phyloP scores from a whole-genome alignment of 371 early-diverging fungal species.

The Mortierella sp. region DNA sequence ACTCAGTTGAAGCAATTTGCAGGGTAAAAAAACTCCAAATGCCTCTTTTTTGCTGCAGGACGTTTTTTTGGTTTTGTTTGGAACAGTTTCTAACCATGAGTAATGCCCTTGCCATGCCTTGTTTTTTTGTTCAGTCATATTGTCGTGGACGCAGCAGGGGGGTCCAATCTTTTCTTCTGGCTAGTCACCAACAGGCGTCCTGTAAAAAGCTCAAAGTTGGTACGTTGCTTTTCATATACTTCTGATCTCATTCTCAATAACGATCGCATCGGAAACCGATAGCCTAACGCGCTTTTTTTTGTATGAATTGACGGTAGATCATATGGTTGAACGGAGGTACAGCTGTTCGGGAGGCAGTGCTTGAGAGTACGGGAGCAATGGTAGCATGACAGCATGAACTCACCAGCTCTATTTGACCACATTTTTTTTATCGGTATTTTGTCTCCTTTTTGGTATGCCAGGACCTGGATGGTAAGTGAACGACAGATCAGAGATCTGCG shows the following conservation, averaged over 20 bases:
- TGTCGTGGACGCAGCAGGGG: slow-evolving; percentile 24
- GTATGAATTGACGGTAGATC: slow-evolving; percentile 59
- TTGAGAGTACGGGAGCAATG: background rate
- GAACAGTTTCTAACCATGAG: background rate
- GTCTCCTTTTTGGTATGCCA: background rate
- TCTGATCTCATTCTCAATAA: background rate
- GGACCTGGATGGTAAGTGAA: slow-evolving; percentile 50
- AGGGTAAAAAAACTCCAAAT: slow-evolving; percentile 57
- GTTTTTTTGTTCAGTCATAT: slow-evolving; percentile 41
- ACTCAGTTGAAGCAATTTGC: slow-evolving; percentile 68
- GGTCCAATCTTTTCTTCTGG: slow-evolving; percentile 62
- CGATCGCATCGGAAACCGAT: background rate
- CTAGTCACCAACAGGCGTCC: slow-evolving; percentile 34
- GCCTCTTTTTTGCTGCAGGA: background rate
- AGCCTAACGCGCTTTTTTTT: background rate
- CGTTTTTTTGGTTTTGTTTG: background rate
- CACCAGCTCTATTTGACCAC: background rate
- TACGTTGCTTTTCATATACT: slow-evolving; percentile 3
- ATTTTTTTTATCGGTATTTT: background rate
- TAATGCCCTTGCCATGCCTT: no score
- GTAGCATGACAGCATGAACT: background rate
- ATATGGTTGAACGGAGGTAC: slow-evolving; percentile 92
- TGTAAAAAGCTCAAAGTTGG: slow-evolving; percentile 48
- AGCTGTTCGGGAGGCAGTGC: background rate
- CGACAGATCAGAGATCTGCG: background rate